Evolutionary conservation across 2,329 filamentous ascomycete genomes (phyloP), one percentile per base, ranked within the genome.

Genomic region (Cytospora leucostoma): DNA sequence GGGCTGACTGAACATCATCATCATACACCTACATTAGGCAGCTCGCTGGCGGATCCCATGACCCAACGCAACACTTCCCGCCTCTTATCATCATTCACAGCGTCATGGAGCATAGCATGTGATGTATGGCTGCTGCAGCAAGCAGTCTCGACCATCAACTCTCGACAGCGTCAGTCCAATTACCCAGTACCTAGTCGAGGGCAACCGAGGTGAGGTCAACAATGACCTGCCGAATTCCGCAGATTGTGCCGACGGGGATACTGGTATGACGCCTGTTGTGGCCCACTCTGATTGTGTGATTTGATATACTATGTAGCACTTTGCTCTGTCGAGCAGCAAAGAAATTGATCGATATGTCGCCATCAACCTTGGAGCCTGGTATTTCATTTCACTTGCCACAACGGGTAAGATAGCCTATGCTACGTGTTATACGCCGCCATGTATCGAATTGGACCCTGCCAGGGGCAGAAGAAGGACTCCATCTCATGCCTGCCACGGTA

Each of bases 161-260:
- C 37, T 54, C 53, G 58, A 47, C 27, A n/a, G 52, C 37, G 32
- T 17, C 38, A 40, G 27, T 27, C 27, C 27, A 27, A 27, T 27
- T 27, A 27, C 27, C 27, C 27, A 44, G 35, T 19, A 50, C 34
- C 54, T 38, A 34, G 17, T 60, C 58, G 58, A 33, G 44, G 53
- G 37, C 15, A 52, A n/a, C 53, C 33, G 58, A 54, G 50, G 38
- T 54, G 50, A 51, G 47, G 15, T 49, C 58, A 47, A 52, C 35
- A 54, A 38, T 61, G 27, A 52, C 34, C 38, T 56, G 51, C 38
- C 59, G 54, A 44, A 61, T 61, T 55, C 49, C 59, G 51, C 35
- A 37, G 27, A 19, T 8, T 55, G 51, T 19, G 51, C 40, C 33
- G 40, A 54, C 19, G 51, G 49, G 49, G 34, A 55, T n/a, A 47